Conservation (phyloP, 176 grass and related monocot species). For the Typha latifolia region DNA sequence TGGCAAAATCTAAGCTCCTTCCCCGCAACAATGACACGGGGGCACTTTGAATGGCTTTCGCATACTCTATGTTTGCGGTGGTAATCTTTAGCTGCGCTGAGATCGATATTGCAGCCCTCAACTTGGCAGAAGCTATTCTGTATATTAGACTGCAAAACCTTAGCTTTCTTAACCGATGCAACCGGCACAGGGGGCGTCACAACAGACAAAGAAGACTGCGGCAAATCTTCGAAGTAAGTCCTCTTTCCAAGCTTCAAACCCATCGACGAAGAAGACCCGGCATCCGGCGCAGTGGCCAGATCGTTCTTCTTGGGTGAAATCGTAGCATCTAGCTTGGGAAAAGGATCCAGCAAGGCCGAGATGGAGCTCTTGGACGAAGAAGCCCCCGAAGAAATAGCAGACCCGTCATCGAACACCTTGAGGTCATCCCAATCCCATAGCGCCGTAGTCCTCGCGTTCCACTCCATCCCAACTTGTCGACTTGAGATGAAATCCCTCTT, state of each 20-base stretch:
- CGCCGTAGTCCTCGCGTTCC: constrained; percentile 39
- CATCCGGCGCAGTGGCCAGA: neutral
- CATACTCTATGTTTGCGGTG: constrained; percentile 87
- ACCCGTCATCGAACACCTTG: constrained; percentile 10
- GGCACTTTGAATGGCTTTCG: constrained; percentile 57
- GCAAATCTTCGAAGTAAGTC: constrained; percentile 3
- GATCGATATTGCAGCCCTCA: constrained; percentile 71
- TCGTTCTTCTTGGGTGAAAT: too few relatives aligned
- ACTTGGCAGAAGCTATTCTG: constrained; percentile 45
- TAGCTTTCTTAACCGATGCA: constrained; percentile 3
- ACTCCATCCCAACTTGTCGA: constrained; percentile 30
- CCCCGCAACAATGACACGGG: constrained; percentile 54
- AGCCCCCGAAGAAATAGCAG: constrained; percentile 10
- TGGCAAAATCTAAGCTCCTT: constrained; percentile 91
- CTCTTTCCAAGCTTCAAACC: constrained; percentile 4
- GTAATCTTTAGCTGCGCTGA: constrained; percentile 77
- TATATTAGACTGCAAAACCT: neutral
- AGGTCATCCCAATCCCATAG: constrained; percentile 84
- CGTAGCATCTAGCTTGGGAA: too few relatives aligned
- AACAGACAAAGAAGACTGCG: neutral
- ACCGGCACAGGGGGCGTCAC: neutral
- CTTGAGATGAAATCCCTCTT: too few relatives aligned
- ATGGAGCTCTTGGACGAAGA: constrained; percentile 12
- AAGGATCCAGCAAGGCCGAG: neutral
- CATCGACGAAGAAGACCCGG: neutral